phyloP scores from a whole-genome alignment of 352 stramenopile genomes.

The Thraustochytrium sp. region DNA sequence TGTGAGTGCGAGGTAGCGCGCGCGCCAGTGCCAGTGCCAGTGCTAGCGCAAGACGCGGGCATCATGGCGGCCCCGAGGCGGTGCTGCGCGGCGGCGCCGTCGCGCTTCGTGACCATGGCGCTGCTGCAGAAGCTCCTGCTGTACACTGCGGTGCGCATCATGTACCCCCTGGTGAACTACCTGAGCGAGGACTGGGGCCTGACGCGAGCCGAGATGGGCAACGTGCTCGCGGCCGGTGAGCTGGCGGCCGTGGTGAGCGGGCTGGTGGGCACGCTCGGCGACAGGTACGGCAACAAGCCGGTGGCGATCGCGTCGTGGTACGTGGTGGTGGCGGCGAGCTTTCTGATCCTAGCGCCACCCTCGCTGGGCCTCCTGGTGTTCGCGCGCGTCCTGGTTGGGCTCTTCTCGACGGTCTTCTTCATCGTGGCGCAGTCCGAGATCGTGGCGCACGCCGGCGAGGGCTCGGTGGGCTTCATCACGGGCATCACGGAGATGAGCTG shows the following conservation, averaged over 20 bases:
- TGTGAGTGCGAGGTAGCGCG: no score
- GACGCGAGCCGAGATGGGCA: neutral
- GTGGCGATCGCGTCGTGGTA: neutral
- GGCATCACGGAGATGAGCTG: conserved; percentile 4
- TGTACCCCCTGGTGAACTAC: conserved; percentile 25
- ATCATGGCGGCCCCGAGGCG: no score
- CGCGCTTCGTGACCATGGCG: conserved; percentile 6
- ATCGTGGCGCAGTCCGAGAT: neutral
- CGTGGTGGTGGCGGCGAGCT: neutral
- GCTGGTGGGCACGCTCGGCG: neutral
- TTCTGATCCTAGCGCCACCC: neutral
- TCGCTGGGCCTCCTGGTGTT: neutral
- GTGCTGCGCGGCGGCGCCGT: no score
- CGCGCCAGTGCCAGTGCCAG: no score
- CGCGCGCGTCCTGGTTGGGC: neutral
- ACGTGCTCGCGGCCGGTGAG: conserved; percentile 21
- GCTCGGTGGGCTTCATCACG: neutral
- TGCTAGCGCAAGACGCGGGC: no score
- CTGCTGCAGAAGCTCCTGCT: neutral
- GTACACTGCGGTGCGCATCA: neutral
- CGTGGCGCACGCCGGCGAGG: neutral
- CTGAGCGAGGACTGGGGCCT: neutral
- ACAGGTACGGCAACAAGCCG: neutral
- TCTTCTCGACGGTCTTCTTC: neutral
- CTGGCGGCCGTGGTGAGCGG: neutral